Evolutionary conservation across 352 stramenopile genomes (phyloP).

Genomic region (Hyaloperonospora brassicae): DNA sequence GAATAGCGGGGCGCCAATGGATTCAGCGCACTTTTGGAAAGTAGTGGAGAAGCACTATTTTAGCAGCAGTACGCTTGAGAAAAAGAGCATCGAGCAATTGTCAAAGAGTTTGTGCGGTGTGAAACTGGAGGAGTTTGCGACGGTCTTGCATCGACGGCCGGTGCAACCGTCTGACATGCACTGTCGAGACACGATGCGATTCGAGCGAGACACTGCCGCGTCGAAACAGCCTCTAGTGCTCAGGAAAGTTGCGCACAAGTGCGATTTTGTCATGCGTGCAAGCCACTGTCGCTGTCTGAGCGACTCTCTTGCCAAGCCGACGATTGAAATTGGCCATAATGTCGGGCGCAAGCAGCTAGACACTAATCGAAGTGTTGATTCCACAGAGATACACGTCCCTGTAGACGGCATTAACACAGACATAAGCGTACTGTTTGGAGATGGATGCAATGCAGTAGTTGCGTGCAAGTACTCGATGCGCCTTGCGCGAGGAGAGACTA

Average conservation of each 20-base stretch:
- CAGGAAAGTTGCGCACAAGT: constrained; percentile 56
- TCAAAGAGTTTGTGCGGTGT: constrained; percentile 59
- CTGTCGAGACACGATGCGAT: constrained; percentile 55
- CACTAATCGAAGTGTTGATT: background rate
- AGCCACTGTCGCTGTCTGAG: constrained; percentile 57
- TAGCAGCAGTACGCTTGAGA: constrained; percentile 47
- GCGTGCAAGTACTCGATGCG: constrained; percentile 38
- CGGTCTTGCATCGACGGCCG: constrained; percentile 21
- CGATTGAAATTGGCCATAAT: constrained; percentile 38
- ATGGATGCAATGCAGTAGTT: constrained; percentile 23
- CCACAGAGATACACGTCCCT: background rate
- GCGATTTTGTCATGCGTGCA: constrained; percentile 71
- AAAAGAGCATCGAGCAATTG: constrained; percentile 65
- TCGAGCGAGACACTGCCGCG: constrained; percentile 38
- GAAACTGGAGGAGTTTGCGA: constrained; percentile 57
- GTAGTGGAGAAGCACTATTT: constrained; percentile 66
- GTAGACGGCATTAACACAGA: constrained; percentile 16
- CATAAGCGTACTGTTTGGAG: constrained; percentile 37
- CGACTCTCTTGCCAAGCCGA: constrained; percentile 39
- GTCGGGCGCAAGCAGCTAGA: constrained; percentile 3
- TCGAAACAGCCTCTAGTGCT: constrained; percentile 28
- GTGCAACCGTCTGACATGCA: constrained; percentile 38
- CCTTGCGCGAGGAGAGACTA: constrained; percentile 13
- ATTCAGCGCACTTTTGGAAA: constrained; percentile 75
- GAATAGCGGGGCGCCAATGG: constrained; percentile 54